Percentiles rank a stretch among this genome's conserved stretches.
Conservation (phyloP, 2,329 filamentous ascomycete genomes). For the Microdochium trichocladiopsis region DNA sequence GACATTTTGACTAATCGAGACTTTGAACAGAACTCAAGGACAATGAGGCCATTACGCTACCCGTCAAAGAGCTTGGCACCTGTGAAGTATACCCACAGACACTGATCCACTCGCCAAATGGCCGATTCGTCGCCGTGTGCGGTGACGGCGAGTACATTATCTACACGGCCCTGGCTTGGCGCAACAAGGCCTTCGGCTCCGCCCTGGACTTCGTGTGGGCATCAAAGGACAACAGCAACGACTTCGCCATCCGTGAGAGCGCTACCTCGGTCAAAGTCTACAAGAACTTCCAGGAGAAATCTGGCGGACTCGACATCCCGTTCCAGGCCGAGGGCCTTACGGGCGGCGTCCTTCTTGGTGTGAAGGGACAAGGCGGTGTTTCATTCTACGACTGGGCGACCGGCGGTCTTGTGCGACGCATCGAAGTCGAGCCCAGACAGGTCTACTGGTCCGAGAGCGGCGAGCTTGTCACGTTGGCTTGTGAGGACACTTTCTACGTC, state of each 20-base stretch:
- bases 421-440: conserved; percentile 67
- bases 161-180: conserved; percentile 91
- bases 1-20: conserved; percentile 17
- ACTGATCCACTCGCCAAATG: conserved; percentile 91
- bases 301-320: conserved; percentile 82
- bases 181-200: conserved; percentile 95
- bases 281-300: conserved; percentile 94
- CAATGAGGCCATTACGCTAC: conserved; percentile 75
- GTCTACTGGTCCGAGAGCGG: conserved; percentile 98
- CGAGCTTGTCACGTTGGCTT: conserved; percentile 86
- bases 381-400: conserved; percentile 96
- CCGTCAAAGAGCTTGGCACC: conserved; percentile 89
- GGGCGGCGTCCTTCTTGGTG: conserved; percentile 84
- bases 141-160: conserved; percentile 99
- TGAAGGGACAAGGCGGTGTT: conserved; percentile 89
- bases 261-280: conserved; percentile 92
- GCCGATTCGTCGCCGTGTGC: conserved; percentile 72
- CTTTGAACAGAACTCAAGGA: conserved; percentile 59
- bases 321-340: conserved; percentile 91
- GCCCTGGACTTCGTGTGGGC: conserved; percentile 97
- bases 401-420: conserved; percentile 81
- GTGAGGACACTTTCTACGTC: conserved; percentile 93
- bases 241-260: conserved; percentile 95
- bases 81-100: conserved; percentile 97
- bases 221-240: conserved; percentile 94